Conservation (phyloP, 441 rosid species). For the Gossypium gossypioides region DNA sequence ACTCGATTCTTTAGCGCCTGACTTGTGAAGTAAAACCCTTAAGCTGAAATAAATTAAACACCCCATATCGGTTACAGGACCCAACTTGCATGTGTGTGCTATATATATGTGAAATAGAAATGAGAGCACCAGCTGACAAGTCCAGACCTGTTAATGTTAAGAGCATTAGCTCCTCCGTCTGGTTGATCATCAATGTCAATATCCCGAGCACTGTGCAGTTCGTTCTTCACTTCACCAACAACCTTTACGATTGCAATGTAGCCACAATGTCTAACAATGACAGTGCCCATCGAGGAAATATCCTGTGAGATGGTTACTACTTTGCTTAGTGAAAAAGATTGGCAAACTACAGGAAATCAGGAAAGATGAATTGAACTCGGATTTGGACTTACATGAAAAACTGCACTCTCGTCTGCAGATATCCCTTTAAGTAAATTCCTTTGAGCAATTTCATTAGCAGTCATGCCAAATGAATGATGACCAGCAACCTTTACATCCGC, state of each 20-base stretch:
- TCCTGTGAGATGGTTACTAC: slow-evolving; percentile 31
- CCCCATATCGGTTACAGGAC: not conserved
- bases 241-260: slow-evolving; percentile 43
- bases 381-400: slow-evolving; percentile 42
- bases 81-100: not conserved
- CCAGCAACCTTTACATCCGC: slow-evolving; percentile 29
- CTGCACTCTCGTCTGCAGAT: slow-evolving; percentile 53
- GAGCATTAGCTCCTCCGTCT: slow-evolving; percentile 42
- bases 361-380: not conserved
- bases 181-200: slow-evolving; percentile 47
- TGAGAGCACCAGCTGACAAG: not conserved
- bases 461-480: slow-evolving; percentile 22
- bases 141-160: slow-evolving; percentile 13
- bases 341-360: not conserved
- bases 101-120: not conserved
- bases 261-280: slow-evolving; percentile 52
- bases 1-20: slow-evolving; percentile 22
- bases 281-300: slow-evolving; percentile 39
- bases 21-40: slow-evolving; percentile 44
- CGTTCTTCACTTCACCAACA: slow-evolving; percentile 37
- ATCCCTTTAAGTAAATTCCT: slow-evolving; percentile 53
- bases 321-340: slow-evolving; percentile 3
- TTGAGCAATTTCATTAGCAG: slow-evolving; percentile 28
- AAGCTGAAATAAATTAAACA: slow-evolving; percentile 31
- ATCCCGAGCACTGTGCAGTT: slow-evolving; percentile 24